phyloP scores from a whole-genome alignment of 75 land plant species.

The Adiantum capillusveneris region DNA sequence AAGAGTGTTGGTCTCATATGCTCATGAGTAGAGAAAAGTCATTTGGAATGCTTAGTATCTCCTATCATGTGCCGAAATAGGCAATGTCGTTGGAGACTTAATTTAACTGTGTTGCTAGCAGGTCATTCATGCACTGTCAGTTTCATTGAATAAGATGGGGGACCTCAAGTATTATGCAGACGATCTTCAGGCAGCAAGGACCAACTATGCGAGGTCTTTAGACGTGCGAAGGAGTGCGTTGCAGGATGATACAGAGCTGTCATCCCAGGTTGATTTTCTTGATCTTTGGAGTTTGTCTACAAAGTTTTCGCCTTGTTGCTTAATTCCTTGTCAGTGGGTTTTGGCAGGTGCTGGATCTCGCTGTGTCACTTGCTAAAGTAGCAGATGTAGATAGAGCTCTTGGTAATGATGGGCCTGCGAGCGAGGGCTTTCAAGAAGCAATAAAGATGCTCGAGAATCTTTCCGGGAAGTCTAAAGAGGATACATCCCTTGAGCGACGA shows the following conservation, averaged over 20 bases:
- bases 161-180: constrained; percentile 83
- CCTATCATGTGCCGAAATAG: too few species aligned
- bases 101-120: too few species aligned
- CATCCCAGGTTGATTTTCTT: constrained; percentile 51
- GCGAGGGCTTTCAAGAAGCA: constrained; percentile 81
- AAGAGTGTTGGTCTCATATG: too few species aligned
- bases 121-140: constrained; percentile 90
- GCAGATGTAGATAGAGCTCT: constrained; percentile 82
- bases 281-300: neutral
- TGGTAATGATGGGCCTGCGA: constrained; percentile 51
- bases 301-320: neutral
- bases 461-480: constrained; percentile 29
- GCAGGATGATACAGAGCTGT: constrained; percentile 34
- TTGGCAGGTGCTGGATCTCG: constrained; percentile 66
- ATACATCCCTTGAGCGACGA: constrained; percentile 41
- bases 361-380: constrained; percentile 88
- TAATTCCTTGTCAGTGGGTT: too few species aligned
- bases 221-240: constrained; percentile 62
- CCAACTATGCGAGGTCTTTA: constrained; percentile 57
- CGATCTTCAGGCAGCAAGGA: constrained; percentile 65
- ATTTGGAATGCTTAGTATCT: too few species aligned
- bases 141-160: constrained; percentile 93
- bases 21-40: too few species aligned
- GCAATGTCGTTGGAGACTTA: too few species aligned
- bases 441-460: constrained; percentile 57